Evolutionary conservation across 2,329 filamentous ascomycete genomes (phyloP).

Genomic region (Beauveria sp.): DNA sequence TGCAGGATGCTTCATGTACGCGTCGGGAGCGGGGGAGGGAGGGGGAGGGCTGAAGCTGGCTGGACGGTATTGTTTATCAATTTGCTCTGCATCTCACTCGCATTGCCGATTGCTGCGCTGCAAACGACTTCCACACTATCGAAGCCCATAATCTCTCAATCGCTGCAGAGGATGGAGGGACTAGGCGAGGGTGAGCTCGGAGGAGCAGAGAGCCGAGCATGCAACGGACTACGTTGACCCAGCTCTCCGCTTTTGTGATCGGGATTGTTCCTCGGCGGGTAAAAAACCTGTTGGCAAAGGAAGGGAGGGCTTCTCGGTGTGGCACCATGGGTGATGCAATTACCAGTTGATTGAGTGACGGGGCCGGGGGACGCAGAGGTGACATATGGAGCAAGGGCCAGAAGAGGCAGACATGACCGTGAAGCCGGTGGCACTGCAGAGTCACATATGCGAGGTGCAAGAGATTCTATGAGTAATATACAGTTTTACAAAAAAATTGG

Average conservation of each 20-base stretch:
- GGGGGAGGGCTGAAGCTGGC: not conserved
- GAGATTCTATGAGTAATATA: not conserved
- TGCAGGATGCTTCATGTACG: not conserved
- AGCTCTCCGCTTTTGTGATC: conserved; percentile 13
- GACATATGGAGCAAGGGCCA: not conserved
- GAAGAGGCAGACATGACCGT: not conserved
- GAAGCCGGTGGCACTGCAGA: not conserved
- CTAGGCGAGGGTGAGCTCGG: not conserved
- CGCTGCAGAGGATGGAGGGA: not conserved
- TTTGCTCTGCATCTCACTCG: not conserved
- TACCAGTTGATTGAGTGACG: not conserved
- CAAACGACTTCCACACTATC: not conserved
- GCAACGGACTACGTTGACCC: not conserved
- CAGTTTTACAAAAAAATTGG: too few species aligned
- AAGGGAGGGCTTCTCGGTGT: not conserved
- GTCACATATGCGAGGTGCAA: not conserved
- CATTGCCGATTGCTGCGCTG: not conserved
- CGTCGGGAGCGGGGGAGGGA: not conserved
- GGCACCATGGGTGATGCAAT: not conserved
- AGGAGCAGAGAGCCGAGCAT: not conserved
- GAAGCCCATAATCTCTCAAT: too few species aligned
- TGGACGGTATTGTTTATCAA: not conserved
- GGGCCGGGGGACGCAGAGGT: not conserved
- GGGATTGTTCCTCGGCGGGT: not conserved
- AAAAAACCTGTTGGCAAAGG: not conserved